Percentiles rank a stretch among this genome's conserved stretches.
Evolutionary conservation across 345 rosid genomes (phyloP).

Genomic region (Hibiscus tridactylites): DNA sequence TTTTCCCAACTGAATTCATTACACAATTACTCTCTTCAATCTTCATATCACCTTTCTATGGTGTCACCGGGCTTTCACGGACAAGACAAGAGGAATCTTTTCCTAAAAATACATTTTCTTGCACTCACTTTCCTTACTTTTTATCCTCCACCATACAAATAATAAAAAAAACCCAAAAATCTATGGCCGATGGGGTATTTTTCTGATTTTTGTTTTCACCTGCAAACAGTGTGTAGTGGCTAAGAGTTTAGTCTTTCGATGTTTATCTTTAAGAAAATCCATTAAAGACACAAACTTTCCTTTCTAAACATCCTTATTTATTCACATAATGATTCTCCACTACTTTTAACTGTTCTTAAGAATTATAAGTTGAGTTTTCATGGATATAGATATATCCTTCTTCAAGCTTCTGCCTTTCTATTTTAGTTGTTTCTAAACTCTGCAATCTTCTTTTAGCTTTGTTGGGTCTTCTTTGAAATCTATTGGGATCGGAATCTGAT

Average conservation of each 20-base stretch:
- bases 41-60: background rate
- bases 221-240: slow-evolving; percentile 7
- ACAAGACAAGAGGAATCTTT: slow-evolving; percentile 15
- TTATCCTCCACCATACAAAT: slow-evolving; percentile 22
- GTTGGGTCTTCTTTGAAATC: background rate
- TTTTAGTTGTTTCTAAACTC: background rate
- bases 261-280: background rate
- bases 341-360: no score
- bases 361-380: background rate
- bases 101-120: background rate
- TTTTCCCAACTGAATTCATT: background rate
- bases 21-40: no score
- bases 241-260: background rate
- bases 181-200: no score
- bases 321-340: no score
- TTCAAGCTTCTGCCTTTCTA: background rate
- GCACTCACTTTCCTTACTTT: background rate
- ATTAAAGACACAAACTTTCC: background rate
- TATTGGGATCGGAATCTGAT: background rate
- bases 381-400: background rate
- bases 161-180: slow-evolving; percentile 2
- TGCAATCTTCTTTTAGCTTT: background rate
- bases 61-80: slow-evolving; percentile 11
- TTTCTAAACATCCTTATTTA: background rate
- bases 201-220: slow-evolving; percentile 12